These are phyloP conservation scores for Marasmius sp. DNA, from an alignment of 1,284 basidiomycete genomes.

Conservation along the genomic window DNA sequence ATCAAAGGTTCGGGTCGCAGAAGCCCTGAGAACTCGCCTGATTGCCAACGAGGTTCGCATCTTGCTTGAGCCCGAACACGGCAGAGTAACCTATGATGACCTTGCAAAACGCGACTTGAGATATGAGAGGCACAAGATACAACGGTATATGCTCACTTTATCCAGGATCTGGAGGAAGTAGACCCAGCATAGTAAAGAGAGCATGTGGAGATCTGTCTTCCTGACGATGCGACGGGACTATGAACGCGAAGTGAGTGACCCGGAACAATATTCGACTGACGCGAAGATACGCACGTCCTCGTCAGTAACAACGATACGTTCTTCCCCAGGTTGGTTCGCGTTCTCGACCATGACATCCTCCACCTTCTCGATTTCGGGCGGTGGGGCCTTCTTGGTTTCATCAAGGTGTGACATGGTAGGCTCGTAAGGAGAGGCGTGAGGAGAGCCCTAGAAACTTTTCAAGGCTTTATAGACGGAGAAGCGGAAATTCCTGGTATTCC, in stretches of 20 bases:
- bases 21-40: background rate
- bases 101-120: background rate
- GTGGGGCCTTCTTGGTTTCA: no score
- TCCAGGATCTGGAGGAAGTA: slow-evolving; percentile 3
- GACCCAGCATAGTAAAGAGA: background rate
- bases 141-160: background rate
- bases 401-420: no score
- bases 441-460: no score
- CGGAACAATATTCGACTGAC: background rate
- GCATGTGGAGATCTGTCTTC: background rate
- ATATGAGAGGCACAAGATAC: no score
- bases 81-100: slow-evolving; percentile 2
- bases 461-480: no score
- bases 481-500: no score
- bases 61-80: background rate
- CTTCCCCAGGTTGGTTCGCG: background rate
- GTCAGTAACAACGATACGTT: background rate
- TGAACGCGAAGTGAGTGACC: background rate
- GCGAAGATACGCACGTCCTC: background rate
- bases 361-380: background rate
- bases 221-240: background rate
- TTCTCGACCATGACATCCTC: background rate
- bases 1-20: no score
- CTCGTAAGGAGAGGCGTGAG: no score
- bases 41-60: background rate